Evolutionary conservation across 1,139 yeast genomes (phyloP), one percentile per base, ranked within the genome.

Genomic region (Saccharomyces hybrid): DNA sequence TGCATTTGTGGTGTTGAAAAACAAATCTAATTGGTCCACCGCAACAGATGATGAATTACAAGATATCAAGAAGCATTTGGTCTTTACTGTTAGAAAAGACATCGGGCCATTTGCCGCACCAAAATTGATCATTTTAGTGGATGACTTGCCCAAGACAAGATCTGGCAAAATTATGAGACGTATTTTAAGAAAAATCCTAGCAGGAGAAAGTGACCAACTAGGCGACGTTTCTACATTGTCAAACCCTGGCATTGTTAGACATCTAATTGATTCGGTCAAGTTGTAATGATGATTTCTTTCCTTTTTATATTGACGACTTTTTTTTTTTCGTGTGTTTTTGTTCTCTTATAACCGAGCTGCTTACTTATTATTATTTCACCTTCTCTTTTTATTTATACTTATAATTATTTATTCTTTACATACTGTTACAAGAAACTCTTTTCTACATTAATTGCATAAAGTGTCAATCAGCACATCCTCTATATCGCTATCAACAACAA

Each of bases 21-120:
- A 69, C 56, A 74, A 75, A 56, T 63, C 70, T 11, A 60, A 62
- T 50, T 63, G 68, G 66, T 71, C 71, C 30, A 72, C 70, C 52
- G 64, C 72, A 3, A 63, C 70, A 9, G 73, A 74, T 16, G 81
- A 75, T 52, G 83, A 79, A 57, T 62, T 75, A 54, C 81, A 76
- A 48, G 78, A 78, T n/a, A 74, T 82, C 62, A 84, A 84, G 70
- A 84, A 83, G 69, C 90, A 84, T 69, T 76, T 86, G 68, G 76
- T 85, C 55, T 72, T 84, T 63, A 84, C 89, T 20, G 91, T 86
- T 42, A 77, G 93, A 68, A 84, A 83, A 68, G 91, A 85, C 70
- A 86, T 86, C 67, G 93, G 93, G 28, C 91, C 93, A 52, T 86
- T 86, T 71, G 93, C 93, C 32, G 88, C 93, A 42, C 93, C 93